Percentiles rank a stretch among this genome's conserved stretches.
These are phyloP conservation scores for Hypoxylon sp. DNA, from an alignment of 2,329 filamentous ascomycete genomes.

Conservation along the genomic window DNA sequence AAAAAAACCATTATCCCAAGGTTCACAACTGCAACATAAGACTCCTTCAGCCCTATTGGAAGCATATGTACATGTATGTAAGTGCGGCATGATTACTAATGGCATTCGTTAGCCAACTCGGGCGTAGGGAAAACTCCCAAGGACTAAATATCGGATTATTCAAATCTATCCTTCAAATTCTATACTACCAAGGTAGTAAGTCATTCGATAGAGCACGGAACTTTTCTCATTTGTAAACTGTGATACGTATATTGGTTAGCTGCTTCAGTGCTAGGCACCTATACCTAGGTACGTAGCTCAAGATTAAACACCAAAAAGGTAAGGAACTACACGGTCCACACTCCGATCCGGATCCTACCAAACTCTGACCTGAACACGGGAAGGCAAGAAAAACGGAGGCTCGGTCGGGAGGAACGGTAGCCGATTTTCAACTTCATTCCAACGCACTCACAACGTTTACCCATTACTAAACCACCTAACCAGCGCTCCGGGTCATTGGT, in stretches of 20 bases:
- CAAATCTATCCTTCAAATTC: not conserved
- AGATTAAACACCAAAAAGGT: not conserved
- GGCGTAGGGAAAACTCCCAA: not conserved
- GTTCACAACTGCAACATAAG: not conserved
- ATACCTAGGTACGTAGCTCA: not conserved
- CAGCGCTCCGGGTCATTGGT: conserved; percentile 24
- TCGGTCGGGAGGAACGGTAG: conserved; percentile 5
- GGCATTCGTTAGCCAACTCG: not conserved
- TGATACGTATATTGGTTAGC: not conserved
- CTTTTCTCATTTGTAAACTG: not conserved
- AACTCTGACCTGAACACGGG: conserved; percentile 15
- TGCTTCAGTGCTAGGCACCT: not conserved
- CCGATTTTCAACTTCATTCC: conserved; percentile 13
- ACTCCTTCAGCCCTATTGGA: not conserved
- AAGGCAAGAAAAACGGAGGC: conserved; percentile 20
- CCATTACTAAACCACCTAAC: conserved; percentile 17
- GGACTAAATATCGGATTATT: not conserved
- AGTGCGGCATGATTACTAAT: conserved; percentile 2
- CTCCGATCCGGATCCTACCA: conserved; percentile 30
- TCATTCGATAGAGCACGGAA: not conserved
- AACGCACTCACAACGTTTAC: conserved; percentile 13
- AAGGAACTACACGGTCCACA: conserved; percentile 9
- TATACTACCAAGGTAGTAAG: not conserved
- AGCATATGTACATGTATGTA: not conserved
- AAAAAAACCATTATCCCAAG: not conserved